A percentile compares a stretch with the other conserved stretches of the same genome.
Conservation (phyloP, 1,284 basidiomycete genomes). For the Ceratobasidium sp. region DNA sequence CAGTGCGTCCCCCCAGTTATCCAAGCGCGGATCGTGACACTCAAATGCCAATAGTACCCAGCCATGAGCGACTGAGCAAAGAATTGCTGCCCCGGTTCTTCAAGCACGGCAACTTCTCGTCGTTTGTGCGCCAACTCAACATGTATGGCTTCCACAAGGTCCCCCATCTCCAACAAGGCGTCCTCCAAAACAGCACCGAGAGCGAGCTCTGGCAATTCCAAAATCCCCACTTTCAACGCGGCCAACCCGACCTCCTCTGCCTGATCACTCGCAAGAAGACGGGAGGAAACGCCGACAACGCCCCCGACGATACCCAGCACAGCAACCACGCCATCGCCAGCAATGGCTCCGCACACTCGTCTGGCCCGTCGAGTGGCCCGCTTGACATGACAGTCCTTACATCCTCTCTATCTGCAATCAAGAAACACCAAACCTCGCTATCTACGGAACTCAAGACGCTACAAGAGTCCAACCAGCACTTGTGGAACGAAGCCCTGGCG, state of each 20-base stretch:
- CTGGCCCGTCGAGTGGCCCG: conserved; percentile 52
- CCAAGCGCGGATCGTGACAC: background rate
- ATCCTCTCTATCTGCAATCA: conserved; percentile 85
- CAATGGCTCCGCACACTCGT: conserved; percentile 33
- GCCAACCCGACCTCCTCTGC: conserved; percentile 88
- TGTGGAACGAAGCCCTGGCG: conserved; percentile 92
- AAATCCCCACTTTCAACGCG: conserved; percentile 87
- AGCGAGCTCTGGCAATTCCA: conserved; percentile 94
- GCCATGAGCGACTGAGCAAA: conserved; percentile 90
- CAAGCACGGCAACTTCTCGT: conserved; percentile 94
- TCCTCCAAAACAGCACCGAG: conserved; percentile 80
- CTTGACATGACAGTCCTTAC: conserved; percentile 79
- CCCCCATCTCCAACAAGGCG: conserved; percentile 94
- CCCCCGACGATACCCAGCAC: conserved; percentile 33
- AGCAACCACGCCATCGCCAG: conserved; percentile 26
- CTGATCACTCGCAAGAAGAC: conserved; percentile 82
- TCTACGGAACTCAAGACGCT: conserved; percentile 87
- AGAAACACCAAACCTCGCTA: conserved; percentile 89
- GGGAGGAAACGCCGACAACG: conserved; percentile 48
- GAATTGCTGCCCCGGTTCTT: conserved; percentile 93
- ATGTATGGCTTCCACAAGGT: conserved; percentile 98
- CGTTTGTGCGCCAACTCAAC: conserved; percentile 95
- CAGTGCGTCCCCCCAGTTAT: conserved; percentile 56
- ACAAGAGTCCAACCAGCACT: conserved; percentile 83
- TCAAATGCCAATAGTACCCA: conserved; percentile 71